Evolutionary conservation across 208 protist species (phyloP).

Genomic region (Phytomonas francai): DNA sequence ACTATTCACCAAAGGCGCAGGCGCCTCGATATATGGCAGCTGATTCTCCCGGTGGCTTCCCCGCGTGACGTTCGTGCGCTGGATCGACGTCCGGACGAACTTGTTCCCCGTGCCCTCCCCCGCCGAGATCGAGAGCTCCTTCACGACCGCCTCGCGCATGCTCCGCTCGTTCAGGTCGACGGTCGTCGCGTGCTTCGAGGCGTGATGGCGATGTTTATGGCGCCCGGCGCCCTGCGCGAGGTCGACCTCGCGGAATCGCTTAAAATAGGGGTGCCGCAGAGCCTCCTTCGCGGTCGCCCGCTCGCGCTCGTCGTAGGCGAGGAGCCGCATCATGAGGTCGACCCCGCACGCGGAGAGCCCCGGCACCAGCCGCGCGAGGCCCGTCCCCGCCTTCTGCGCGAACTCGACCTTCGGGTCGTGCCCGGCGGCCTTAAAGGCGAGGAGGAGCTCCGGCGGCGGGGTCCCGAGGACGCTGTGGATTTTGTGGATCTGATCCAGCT

Average conservation of each 20-base stretch:
- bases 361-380: constrained; percentile 56
- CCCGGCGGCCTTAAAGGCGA: constrained; percentile 40
- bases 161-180: not conserved
- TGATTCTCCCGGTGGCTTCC: not conserved
- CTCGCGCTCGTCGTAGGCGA: constrained; percentile 86
- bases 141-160: constrained; percentile 7
- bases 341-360: constrained; percentile 59
- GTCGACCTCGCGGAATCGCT: constrained; percentile 52
- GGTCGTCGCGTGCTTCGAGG: not conserved
- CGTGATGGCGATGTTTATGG: not conserved
- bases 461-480: constrained; percentile 92
- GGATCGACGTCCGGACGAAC: not conserved
- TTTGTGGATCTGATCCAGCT: constrained; percentile 80
- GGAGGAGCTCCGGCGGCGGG: constrained; percentile 69
- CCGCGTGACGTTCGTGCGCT: not conserved
- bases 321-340: constrained; percentile 81
- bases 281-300: constrained; percentile 88
- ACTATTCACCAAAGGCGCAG: not conserved
- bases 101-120: not conserved
- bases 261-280: constrained; percentile 85
- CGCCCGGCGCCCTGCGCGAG: not conserved
- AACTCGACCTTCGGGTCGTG: constrained; percentile 70
- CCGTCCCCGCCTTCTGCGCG: constrained; percentile 50
- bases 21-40: not conserved
- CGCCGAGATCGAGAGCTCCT: not conserved